These are phyloP conservation scores for Uromyces viciae-fabae DNA, from an alignment of 1,284 basidiomycete species.

Conservation along the genomic window DNA sequence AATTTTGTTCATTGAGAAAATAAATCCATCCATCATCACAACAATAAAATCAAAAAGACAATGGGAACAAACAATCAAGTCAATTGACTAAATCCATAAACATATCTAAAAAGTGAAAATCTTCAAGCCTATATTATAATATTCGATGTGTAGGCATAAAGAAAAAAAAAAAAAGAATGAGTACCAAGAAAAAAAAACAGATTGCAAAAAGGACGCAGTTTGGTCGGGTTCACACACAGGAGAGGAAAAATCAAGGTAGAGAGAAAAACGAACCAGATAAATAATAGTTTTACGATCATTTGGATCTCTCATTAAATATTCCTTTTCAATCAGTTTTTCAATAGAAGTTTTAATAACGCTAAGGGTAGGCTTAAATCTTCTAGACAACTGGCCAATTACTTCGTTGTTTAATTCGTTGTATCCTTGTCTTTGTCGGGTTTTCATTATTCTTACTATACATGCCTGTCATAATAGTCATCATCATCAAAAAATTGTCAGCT, in stretches of 20 bases:
- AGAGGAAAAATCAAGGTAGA: neutral
- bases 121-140: too few relatives aligned
- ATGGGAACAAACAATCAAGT: too few relatives aligned
- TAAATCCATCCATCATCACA: too few relatives aligned
- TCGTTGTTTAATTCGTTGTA: constrained; percentile 89
- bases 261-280: constrained; percentile 48
- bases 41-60: too few relatives aligned
- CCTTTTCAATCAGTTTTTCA: constrained; percentile 79
- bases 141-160: too few relatives aligned
- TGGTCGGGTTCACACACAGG: too few relatives aligned
- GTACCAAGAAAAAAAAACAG: too few relatives aligned
- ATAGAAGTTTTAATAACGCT: constrained; percentile 87
- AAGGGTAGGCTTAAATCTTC: constrained; percentile 81
- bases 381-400: constrained; percentile 77
- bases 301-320: constrained; percentile 52
- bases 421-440: constrained; percentile 81
- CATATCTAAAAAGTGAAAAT: too few relatives aligned
- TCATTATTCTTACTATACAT: constrained; percentile 97
- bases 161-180: too few relatives aligned
- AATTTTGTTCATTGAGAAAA: too few relatives aligned
- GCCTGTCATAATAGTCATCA: constrained; percentile 62
- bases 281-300: constrained; percentile 50
- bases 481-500: constrained; percentile 16
- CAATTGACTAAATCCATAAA: too few relatives aligned
- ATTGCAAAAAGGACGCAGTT: too few relatives aligned